A percentile compares a stretch with the other conserved stretches of the same genome.
Evolutionary conservation across 2,329 filamentous ascomycete genomes (phyloP).

Genomic region (Xylaria sp.): DNA sequence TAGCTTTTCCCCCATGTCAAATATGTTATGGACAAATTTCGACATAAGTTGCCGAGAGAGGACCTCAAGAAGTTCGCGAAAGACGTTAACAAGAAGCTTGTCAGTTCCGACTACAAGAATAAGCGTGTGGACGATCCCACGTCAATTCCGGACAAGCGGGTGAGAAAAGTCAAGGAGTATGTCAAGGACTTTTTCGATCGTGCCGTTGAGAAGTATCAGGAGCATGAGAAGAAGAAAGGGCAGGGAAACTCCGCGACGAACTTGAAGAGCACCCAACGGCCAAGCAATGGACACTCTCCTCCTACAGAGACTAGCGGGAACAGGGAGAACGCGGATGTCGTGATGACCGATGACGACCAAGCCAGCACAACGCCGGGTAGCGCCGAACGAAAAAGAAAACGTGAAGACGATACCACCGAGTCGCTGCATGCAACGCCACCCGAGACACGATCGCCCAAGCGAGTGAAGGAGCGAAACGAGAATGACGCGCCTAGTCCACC

Average conservation of each 20-base stretch:
- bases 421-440: conserved; percentile 45
- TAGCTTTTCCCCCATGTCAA: conserved; percentile 82
- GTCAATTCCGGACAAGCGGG: conserved; percentile 66
- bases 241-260: conserved; percentile 36
- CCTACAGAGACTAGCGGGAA: conserved; percentile 21
- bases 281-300: conserved; percentile 22
- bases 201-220: conserved; percentile 69
- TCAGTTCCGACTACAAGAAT: conserved; percentile 87
- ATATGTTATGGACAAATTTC: conserved; percentile 80
- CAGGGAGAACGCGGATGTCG: conserved; percentile 33
- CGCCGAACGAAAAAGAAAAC: conserved; percentile 60
- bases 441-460: conserved; percentile 53
- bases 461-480: conserved; percentile 46
- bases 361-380: conserved; percentile 41
- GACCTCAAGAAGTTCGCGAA: conserved; percentile 59
- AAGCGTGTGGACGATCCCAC: conserved; percentile 79
- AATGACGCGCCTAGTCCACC: conserved; percentile 33
- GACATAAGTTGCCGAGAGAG: conserved; percentile 79
- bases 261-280: conserved; percentile 25
- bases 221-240: conserved; percentile 62
- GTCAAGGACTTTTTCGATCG: conserved; percentile 84
- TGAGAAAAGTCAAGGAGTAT: conserved; percentile 75
- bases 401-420: conserved; percentile 40
- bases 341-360: conserved; percentile 41
- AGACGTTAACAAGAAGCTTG: conserved; percentile 78